Evolutionary conservation across 768 basidiomycete genomes (phyloP).

Genomic region (Russula ochroleuca): DNA sequence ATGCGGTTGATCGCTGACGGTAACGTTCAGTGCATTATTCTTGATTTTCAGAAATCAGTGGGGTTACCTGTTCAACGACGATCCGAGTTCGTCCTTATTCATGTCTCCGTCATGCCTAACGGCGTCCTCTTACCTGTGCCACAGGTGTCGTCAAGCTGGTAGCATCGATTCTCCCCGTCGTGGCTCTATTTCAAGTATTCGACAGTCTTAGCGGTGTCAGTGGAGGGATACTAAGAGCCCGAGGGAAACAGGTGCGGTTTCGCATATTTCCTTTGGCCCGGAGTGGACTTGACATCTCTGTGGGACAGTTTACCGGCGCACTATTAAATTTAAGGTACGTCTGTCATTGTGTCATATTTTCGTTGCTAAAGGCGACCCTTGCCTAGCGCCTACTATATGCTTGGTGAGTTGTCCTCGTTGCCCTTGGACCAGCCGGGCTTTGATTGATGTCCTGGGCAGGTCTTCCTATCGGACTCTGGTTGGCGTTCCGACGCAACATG

Average conservation of each 20-base stretch:
- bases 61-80: slow-evolving; percentile 59
- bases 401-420: slow-evolving; percentile 42
- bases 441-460: slow-evolving; percentile 37
- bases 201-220: slow-evolving; percentile 70
- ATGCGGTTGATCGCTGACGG: not conserved
- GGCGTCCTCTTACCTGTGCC: slow-evolving; percentile 1
- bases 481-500: slow-evolving; percentile 57
- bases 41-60: slow-evolving; percentile 45
- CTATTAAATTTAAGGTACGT: slow-evolving; percentile 68
- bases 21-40: slow-evolving; percentile 38
- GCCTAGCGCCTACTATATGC: slow-evolving; percentile 66
- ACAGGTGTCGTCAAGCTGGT: slow-evolving; percentile 44
- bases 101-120: not conserved
- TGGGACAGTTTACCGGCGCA: slow-evolving; percentile 59
- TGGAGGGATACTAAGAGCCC: slow-evolving; percentile 75
- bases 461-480: slow-evolving; percentile 76
- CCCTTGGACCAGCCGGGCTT: not conserved
- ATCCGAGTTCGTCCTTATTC: slow-evolving; percentile 36
- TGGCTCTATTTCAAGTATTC: slow-evolving; percentile 80
- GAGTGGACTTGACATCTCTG: slow-evolving; percentile 8
- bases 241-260: slow-evolving; percentile 62
- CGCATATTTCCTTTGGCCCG: not conserved
- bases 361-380: not conserved
- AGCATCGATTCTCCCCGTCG: slow-evolving; percentile 51
- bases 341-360: slow-evolving; percentile 7